Conservation (phyloP, 179 eudicot genomes). For the Corrigiola litoralis region DNA sequence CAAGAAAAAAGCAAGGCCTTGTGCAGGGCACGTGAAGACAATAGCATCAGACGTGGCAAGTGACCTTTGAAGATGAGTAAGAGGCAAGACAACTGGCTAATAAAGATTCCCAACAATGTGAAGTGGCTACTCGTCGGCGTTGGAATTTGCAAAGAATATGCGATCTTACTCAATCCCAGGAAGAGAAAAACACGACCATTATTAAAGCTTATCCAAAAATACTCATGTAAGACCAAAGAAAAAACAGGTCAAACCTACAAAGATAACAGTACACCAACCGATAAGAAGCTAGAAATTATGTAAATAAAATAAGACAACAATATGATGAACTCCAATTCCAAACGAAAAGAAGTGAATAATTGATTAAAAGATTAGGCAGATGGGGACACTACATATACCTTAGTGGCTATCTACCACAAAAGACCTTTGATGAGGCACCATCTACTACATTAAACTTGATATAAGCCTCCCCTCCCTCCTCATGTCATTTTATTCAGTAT, state of each 20-base stretch:
- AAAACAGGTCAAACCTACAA: background rate
- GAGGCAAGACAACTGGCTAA: background rate
- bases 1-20: background rate
- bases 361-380: too few species aligned
- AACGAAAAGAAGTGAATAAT: too few species aligned
- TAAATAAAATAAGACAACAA: too few species aligned
- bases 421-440: too few species aligned
- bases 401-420: too few species aligned
- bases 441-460: too few species aligned
- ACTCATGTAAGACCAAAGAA: background rate
- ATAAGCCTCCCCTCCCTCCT: too few species aligned
- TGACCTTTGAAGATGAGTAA: background rate
- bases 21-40: background rate
- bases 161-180: background rate
- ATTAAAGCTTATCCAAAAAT: background rate
- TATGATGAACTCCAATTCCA: too few species aligned
- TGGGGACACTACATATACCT: too few species aligned
- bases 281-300: background rate
- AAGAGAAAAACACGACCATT: background rate
- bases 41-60: background rate
- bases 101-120: background rate
- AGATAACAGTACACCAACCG: background rate
- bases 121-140: constrained; percentile 3
- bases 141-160: background rate
- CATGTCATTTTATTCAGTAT: too few species aligned